Percentiles rank a stretch among this genome's conserved stretches.
Conservation (phyloP, 2,329 filamentous ascomycete species). For the Emydomyces testavorans region DNA sequence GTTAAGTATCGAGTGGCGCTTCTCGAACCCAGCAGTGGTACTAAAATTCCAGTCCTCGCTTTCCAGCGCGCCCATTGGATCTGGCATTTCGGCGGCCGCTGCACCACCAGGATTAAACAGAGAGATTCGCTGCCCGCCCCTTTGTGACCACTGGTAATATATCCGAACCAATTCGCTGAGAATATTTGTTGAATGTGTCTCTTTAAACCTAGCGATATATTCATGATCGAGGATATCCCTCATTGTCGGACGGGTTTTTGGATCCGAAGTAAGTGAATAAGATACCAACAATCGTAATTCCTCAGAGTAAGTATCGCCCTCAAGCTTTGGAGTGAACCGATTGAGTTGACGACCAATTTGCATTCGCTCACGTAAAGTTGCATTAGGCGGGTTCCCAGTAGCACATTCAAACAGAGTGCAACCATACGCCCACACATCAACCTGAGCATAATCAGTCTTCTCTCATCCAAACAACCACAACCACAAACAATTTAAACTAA, state of each 20-base stretch:
- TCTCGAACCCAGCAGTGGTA: constrained; percentile 50
- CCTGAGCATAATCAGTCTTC: constrained; percentile 21
- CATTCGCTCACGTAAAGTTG: constrained; percentile 38
- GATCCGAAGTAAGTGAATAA: constrained; percentile 36
- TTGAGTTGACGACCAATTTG: constrained; percentile 37
- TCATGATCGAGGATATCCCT: constrained; percentile 36
- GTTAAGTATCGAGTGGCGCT: constrained; percentile 38
- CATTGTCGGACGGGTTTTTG: constrained; percentile 37
- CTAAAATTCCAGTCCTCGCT: constrained; percentile 54
- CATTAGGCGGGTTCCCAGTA: constrained; percentile 39
- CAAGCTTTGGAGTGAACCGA: constrained; percentile 33
- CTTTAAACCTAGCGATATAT: constrained; percentile 35
- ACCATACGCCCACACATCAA: constrained; percentile 43
- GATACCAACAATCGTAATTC: constrained; percentile 37
- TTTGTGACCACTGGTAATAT: constrained; percentile 40
- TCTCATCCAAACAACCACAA: background rate
- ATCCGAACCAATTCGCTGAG: constrained; percentile 38
- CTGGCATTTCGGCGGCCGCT: constrained; percentile 42
- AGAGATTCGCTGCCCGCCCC: constrained; percentile 42
- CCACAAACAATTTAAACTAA: background rate
- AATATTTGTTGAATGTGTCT: constrained; percentile 34
- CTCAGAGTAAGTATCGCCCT: constrained; percentile 34
- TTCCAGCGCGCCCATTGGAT: constrained; percentile 32
- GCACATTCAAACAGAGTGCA: constrained; percentile 42
- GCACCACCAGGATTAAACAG: constrained; percentile 51